phyloP scores from a whole-genome alignment of 2,329 filamentous ascomycete genomes.

The Sclerotiophoma versabilis region DNA sequence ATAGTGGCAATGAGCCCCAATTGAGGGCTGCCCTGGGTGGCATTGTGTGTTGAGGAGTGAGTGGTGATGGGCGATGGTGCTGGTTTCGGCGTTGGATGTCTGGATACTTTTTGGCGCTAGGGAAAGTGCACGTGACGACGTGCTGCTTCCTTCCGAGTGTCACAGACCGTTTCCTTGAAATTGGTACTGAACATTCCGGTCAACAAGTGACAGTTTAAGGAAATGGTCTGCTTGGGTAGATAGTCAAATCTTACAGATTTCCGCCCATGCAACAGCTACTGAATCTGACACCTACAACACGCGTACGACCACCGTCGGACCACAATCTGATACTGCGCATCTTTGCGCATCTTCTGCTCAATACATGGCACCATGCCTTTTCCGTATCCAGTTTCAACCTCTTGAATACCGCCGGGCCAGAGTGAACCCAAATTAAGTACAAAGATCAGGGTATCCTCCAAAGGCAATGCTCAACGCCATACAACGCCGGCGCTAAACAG shows the following conservation, averaged over 20 bases:
- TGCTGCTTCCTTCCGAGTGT: neutral
- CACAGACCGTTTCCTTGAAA: neutral
- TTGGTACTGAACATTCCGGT: too few relatives aligned
- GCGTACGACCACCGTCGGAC: neutral
- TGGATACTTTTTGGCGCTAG: constrained; percentile 30
- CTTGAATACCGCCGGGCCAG: constrained; percentile 4
- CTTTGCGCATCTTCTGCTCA: neutral
- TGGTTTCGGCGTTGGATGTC: constrained; percentile 8
- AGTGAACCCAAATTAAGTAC: constrained; percentile 3
- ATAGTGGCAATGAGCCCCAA: constrained; percentile 42
- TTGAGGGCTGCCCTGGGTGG: constrained; percentile 45
- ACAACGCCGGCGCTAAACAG: constrained; percentile 6
- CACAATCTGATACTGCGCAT: neutral
- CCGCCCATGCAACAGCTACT: constrained; percentile 15
- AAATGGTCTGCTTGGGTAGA: neutral
- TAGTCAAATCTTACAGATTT: constrained; percentile 17
- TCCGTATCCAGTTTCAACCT: constrained; percentile 1
- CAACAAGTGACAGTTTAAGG: neutral
- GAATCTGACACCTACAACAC: constrained; percentile 6
- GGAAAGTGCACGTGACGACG: constrained; percentile 6
- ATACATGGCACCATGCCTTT: constrained; percentile 1
- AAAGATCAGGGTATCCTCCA: constrained; percentile 37
- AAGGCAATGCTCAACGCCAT: constrained; percentile 13
- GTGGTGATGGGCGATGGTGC: constrained; percentile 7
- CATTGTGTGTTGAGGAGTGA: constrained; percentile 31